Evolutionary conservation across 163 green algal species (phyloP).

Genomic region (Scenedesmus sp.): DNA sequence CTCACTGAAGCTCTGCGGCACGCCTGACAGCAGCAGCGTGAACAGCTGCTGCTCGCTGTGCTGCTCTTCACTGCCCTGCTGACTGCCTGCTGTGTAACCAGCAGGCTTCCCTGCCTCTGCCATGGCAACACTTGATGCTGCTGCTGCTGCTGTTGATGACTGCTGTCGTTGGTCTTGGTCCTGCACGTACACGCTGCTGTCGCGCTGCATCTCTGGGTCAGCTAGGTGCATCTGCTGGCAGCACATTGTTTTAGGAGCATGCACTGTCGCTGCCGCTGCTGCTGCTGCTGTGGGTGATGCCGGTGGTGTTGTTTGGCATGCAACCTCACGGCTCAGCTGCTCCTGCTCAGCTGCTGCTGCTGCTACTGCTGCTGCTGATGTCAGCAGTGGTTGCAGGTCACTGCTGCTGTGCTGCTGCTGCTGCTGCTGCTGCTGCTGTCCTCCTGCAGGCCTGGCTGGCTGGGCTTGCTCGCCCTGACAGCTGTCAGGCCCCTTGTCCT

Average conservation of each 20-base stretch:
- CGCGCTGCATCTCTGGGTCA: neutral
- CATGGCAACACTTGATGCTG: neutral
- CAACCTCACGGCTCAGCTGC: neutral
- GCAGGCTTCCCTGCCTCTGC: neutral
- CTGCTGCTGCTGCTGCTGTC: neutral
- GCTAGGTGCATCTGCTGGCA: neutral
- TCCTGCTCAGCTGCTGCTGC: neutral
- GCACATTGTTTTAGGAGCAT: neutral
- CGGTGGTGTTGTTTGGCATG: neutral
- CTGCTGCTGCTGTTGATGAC: neutral
- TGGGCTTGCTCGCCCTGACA: neutral
- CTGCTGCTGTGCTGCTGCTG: too few relatives aligned
- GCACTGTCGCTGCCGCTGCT: neutral
- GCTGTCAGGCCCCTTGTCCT: neutral
- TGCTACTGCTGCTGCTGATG: neutral
- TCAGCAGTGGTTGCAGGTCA: neutral
- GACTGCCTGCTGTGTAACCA: neutral
- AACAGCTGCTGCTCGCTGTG: constrained; percentile 10
- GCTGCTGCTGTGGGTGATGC: neutral
- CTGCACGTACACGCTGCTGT: neutral
- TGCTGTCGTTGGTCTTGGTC: neutral
- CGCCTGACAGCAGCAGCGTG: constrained; percentile 34
- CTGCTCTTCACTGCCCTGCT: neutral
- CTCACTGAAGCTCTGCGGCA: constrained; percentile 43
- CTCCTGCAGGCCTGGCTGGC: neutral